These are phyloP conservation scores for Tympanopsis confertula DNA, from an alignment of 2,329 filamentous ascomycete species.

Conservation along the genomic window DNA sequence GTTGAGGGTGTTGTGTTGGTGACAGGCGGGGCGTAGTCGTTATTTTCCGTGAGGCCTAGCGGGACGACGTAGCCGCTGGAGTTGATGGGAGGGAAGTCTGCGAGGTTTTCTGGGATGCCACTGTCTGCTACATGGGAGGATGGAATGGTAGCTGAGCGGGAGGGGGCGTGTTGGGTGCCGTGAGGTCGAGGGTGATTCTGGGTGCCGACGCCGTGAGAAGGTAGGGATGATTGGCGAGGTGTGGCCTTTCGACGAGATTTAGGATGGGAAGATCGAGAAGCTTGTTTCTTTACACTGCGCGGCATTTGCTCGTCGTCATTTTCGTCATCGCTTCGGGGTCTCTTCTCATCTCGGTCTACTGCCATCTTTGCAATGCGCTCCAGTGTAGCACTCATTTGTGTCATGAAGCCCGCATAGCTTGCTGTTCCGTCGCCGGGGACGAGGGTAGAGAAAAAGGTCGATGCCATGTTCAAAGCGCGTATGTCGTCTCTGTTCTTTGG, in stretches of 20 bases:
- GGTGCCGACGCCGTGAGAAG: too few species aligned
- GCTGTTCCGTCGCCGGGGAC: not conserved
- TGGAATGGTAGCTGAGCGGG: too few species aligned
- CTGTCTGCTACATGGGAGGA: too few species aligned
- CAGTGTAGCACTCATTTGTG: not conserved
- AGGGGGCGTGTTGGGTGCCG: too few species aligned
- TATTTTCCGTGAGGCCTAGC: not conserved
- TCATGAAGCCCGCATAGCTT: not conserved
- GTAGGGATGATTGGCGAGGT: not conserved
- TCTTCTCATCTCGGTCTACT: not conserved
- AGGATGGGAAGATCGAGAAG: not conserved
- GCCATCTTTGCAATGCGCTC: not conserved
- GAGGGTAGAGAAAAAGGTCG: not conserved
- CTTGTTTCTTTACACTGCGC: too few species aligned
- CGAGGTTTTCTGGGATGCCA: too few species aligned
- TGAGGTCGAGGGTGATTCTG: not conserved
- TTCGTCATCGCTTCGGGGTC: too few species aligned
- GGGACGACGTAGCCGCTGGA: not conserved
- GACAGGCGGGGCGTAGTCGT: not conserved
- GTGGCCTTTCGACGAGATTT: not conserved
- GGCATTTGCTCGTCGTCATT: too few species aligned
- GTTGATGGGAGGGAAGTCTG: too few species aligned
- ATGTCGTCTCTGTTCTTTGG: not conserved
- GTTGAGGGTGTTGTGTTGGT: not conserved
- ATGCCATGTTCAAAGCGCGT: not conserved